phyloP scores from a whole-genome alignment of 1,139 yeast genomes.

The Wickerhamomyces sp. region DNA sequence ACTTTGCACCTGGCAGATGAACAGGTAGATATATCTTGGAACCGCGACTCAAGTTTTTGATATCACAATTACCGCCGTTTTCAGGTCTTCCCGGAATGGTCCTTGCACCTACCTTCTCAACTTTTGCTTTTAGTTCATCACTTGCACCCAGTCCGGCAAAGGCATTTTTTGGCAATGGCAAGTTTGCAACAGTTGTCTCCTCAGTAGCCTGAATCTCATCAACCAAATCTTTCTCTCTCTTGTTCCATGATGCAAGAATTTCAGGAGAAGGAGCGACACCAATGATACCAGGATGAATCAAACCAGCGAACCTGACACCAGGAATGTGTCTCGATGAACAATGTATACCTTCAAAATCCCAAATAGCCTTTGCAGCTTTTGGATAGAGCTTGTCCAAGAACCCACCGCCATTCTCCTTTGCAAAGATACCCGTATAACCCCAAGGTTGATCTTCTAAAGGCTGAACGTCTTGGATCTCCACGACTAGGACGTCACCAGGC shows the following conservation, averaged over 20 bases:
- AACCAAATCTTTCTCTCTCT: conserved; percentile 33
- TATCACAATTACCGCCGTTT: conserved; percentile 49
- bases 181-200: conserved; percentile 34
- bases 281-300: conserved; percentile 44
- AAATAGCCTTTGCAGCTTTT: conserved; percentile 45
- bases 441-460: conserved; percentile 47
- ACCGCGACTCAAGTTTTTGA: conserved; percentile 43
- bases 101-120: conserved; percentile 40
- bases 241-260: conserved; percentile 39
- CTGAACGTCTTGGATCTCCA: conserved; percentile 46
- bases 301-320: conserved; percentile 33
- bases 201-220: conserved; percentile 31
- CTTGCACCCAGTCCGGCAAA: conserved; percentile 34
- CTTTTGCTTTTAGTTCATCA: conserved; percentile 25
- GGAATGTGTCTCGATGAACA: conserved; percentile 45
- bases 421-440: conserved; percentile 47
- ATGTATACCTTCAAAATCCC: conserved; percentile 46
- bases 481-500: conserved; percentile 44
- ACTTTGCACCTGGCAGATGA: conserved; percentile 41
- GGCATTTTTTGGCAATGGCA: conserved; percentile 34
- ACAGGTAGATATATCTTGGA: conserved; percentile 45
- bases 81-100: conserved; percentile 50
- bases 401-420: conserved; percentile 45
- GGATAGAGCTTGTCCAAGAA: conserved; percentile 44
- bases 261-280: conserved; percentile 44